phyloP scores from a whole-genome alignment of 1,139 yeast species.

The Zygoascus sp. region DNA sequence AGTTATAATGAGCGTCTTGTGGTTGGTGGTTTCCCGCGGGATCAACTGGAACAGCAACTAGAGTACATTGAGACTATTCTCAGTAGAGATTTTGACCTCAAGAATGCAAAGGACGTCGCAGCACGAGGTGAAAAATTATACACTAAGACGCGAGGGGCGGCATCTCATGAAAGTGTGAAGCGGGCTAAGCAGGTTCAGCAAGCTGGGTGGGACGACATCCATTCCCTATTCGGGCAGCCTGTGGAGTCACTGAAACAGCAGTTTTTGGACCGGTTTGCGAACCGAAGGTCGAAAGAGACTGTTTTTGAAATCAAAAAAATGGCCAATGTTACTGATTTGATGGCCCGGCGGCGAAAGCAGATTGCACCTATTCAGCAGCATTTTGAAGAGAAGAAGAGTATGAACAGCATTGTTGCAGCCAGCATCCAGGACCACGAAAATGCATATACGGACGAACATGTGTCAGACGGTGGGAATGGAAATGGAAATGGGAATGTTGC shows the following conservation, averaged over 20 bases:
- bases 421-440: conserved; percentile 55
- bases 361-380: conserved; percentile 81
- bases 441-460: no score
- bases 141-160: conserved; percentile 78
- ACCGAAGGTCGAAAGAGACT: conserved; percentile 68
- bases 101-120: conserved; percentile 64
- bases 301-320: conserved; percentile 73
- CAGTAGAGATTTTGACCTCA: conserved; percentile 64
- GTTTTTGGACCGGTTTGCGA: conserved; percentile 64
- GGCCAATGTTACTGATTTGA: conserved; percentile 66
- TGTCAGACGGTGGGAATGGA: no score
- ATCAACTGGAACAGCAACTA: conserved; percentile 61
- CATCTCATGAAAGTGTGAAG: conserved; percentile 78
- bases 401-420: conserved; percentile 29
- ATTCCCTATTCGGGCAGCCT: conserved; percentile 50
- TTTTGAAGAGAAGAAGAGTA: conserved; percentile 62
- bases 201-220: conserved; percentile 86
- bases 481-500: conserved; percentile 17
- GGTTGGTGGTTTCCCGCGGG: conserved; percentile 77
- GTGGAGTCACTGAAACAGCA: conserved; percentile 68
- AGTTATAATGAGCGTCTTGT: conserved; percentile 75
- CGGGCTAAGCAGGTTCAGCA: conserved; percentile 75
- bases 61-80: conserved; percentile 67
- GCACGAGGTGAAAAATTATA: conserved; percentile 83
- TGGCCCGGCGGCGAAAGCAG: conserved; percentile 82